Evolutionary conservation across 768 basidiomycete genomes (phyloP), one percentile per base, ranked within the genome.

Genomic region (Suillus luteus): DNA sequence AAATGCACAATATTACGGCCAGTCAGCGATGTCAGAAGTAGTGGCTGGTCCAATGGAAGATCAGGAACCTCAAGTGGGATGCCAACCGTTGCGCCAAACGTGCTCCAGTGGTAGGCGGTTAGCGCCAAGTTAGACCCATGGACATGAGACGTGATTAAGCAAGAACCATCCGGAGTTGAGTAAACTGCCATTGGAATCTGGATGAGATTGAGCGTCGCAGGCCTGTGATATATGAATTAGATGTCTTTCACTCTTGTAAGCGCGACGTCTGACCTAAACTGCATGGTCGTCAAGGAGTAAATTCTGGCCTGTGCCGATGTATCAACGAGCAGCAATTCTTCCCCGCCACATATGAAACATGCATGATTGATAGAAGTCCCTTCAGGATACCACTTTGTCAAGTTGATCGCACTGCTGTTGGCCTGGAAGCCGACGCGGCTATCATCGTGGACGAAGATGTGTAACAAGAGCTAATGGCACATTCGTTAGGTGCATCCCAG

Each of bases 81-180:
- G 22, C 85, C 86, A 14, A 75, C 68, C 0, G 78, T 74, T 0
- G 83, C 81, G 3, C 86, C 87, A 63, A 88, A 86, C 1, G 84
- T 83, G 11, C 73, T 75, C 83, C 82, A 86, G 66, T 87, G 87
- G 65, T 82, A 86, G 0, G 80, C 80, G 2, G 73, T 77, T 5
- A 83, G 55, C 52, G 59, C 43, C 4, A 63, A 37, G 33, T 65
- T 35, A 24, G 67, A 54, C 14, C 69, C 71, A 40, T 68, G 59
- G 1, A 59, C 57, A 46, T 78, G 74, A 7, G 76, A 66, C 2
- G 77, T 70, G 27, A 86, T 41, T 22, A 87, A 68, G 66, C 85
- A 86, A 24, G 86, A 76, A 0, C 84, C 85, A 66, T 87, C 86
- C 0, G 86, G 84, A 0, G 86, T 80, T 1, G 84, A 80, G 68